Conservation (phyloP, 495 filamentous ascomycete species). For the Xylaria acuta region DNA sequence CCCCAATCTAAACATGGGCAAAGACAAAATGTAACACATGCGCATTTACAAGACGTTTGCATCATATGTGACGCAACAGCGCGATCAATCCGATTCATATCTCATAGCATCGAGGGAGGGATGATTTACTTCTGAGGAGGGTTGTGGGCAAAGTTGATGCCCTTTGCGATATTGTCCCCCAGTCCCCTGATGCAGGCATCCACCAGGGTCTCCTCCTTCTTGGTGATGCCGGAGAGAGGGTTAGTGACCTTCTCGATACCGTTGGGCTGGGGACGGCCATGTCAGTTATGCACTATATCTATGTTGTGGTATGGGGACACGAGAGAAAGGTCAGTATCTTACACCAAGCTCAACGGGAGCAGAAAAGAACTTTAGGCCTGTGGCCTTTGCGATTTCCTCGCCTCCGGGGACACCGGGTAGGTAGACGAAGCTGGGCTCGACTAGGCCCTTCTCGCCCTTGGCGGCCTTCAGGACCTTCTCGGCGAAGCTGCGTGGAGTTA, state of each 20-base stretch:
- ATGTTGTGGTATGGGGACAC: not conserved
- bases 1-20: slow-evolving; percentile 13
- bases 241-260: slow-evolving; percentile 85
- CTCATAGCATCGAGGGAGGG: slow-evolving; percentile 35
- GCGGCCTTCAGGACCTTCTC: slow-evolving; percentile 89
- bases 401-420: slow-evolving; percentile 88
- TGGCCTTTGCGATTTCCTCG: slow-evolving; percentile 78
- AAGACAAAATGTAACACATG: slow-evolving; percentile 16
- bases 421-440: slow-evolving; percentile 95
- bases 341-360: slow-evolving; percentile 94
- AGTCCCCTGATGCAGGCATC: slow-evolving; percentile 74
- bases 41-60: slow-evolving; percentile 9
- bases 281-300: slow-evolving; percentile 37
- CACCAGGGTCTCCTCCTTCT: slow-evolving; percentile 86
- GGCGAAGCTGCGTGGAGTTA: slow-evolving; percentile 70
- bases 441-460: slow-evolving; percentile 86
- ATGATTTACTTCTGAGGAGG: slow-evolving; percentile 66
- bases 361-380: slow-evolving; percentile 92
- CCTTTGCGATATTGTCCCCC: slow-evolving; percentile 92
- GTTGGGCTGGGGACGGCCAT: slow-evolving; percentile 62
- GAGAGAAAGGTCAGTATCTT: slow-evolving; percentile 48
- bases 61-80: slow-evolving; percentile 16
- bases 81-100: slow-evolving; percentile 29
- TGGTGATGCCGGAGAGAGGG: slow-evolving; percentile 72
- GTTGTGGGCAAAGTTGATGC: slow-evolving; percentile 85